Conservation (phyloP, 2,329 filamentous ascomycete species). For the Rugonectria rugulosa region DNA sequence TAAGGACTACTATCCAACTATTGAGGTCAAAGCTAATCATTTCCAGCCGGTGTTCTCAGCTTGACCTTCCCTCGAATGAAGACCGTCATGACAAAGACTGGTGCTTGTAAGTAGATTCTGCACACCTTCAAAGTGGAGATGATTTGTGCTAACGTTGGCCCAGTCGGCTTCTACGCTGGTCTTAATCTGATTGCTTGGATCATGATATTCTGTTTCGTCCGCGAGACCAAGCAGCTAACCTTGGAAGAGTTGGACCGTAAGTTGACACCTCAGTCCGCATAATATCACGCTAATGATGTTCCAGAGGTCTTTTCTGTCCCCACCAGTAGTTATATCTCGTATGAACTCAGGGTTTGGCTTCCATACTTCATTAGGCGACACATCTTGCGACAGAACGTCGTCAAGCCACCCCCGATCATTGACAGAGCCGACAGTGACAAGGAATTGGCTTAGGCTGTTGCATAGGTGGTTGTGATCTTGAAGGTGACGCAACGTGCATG, state of each 20-base stretch:
- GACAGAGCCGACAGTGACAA: conserved; percentile 29
- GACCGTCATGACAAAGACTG: conserved; percentile 42
- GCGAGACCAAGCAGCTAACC: conserved; percentile 56
- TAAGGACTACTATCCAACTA: conserved; percentile 1
- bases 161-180: conserved; percentile 51
- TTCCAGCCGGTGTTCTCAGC: conserved; percentile 35
- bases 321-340: conserved; percentile 38
- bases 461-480: too few relatives aligned
- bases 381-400: conserved; percentile 42
- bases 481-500: too few relatives aligned
- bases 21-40: conserved; percentile 15
- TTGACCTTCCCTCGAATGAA: conserved; percentile 45
- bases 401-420: conserved; percentile 43
- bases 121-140: too few relatives aligned
- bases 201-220: conserved; percentile 56
- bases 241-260: conserved; percentile 47
- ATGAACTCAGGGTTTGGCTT: conserved; percentile 44
- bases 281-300: not conserved
- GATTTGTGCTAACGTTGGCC: conserved; percentile 25
- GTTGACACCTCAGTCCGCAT: not conserved
- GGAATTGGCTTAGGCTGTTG: too few relatives aligned
- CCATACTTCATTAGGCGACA: conserved; percentile 49
- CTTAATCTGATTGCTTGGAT: conserved; percentile 53
- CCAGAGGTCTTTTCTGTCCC: conserved; percentile 26
- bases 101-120: conserved; percentile 36